phyloP scores from a whole-genome alignment of 1,139 yeast genomes.

The Hansenula sp. region DNA sequence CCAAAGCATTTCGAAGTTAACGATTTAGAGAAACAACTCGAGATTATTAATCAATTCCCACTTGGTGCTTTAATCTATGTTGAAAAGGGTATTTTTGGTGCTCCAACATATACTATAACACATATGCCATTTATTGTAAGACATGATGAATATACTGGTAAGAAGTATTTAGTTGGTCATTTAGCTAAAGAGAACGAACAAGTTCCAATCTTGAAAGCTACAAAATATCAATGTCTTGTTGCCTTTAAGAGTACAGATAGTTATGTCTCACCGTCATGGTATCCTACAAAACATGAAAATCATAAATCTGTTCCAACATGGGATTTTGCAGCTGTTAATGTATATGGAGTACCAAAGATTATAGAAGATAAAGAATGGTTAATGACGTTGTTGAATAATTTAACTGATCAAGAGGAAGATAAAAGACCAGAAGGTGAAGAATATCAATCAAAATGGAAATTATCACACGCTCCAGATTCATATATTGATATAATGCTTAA shows the following conservation, averaged over 20 bases:
- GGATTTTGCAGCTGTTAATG: slow-evolving; percentile 63
- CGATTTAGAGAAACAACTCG: slow-evolving; percentile 36
- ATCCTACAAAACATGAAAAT: slow-evolving; percentile 51
- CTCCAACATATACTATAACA: slow-evolving; percentile 27
- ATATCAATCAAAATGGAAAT: slow-evolving; percentile 43
- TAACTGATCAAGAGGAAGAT: slow-evolving; percentile 47
- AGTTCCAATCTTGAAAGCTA: slow-evolving; percentile 35
- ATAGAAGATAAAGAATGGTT: slow-evolving; percentile 44
- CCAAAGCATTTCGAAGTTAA: slow-evolving; percentile 24
- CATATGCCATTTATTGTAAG: slow-evolving; percentile 54
- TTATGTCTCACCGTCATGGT: slow-evolving; percentile 60
- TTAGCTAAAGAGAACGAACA: slow-evolving; percentile 54
- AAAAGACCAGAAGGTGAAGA: slow-evolving; percentile 22
- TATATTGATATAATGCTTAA: slow-evolving; percentile 43
- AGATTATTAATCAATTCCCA: slow-evolving; percentile 43
- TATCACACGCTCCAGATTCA: slow-evolving; percentile 53
- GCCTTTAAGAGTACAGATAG: slow-evolving; percentile 52
- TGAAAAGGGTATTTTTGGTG: slow-evolving; percentile 24
- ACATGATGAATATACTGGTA: slow-evolving; percentile 30
- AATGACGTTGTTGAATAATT: slow-evolving; percentile 37
- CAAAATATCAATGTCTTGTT: slow-evolving; percentile 41
- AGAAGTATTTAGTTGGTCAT: slow-evolving; percentile 48
- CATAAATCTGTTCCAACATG: slow-evolving; percentile 71
- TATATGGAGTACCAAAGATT: slow-evolving; percentile 48
- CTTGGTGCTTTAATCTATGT: slow-evolving; percentile 49